Evolutionary conservation across 2,329 filamentous ascomycete genomes (phyloP).

Genomic region (Trichoderma polysporum): DNA sequence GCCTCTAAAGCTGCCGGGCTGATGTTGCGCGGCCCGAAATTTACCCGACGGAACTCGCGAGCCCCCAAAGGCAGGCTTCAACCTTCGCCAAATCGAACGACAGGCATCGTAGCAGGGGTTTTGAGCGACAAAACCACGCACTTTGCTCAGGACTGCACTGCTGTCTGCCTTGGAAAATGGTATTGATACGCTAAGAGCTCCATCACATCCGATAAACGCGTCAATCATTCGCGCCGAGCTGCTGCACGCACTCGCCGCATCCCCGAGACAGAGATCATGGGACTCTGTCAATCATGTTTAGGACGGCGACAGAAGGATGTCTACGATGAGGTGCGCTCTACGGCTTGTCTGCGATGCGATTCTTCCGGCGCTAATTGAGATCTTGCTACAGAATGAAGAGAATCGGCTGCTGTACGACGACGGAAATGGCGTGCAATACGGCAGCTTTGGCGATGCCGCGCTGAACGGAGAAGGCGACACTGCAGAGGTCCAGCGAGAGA

Average conservation of each 20-base stretch:
- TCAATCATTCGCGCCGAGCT: slow-evolving; percentile 21
- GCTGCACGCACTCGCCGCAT: slow-evolving; percentile 26
- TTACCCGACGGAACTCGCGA: slow-evolving; percentile 17
- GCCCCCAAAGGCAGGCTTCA: not conserved
- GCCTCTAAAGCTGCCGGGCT: not conserved
- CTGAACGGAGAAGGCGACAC: slow-evolving; percentile 57
- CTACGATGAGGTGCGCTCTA: slow-evolving; percentile 53
- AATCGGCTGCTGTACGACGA: slow-evolving; percentile 62
- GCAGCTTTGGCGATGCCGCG: slow-evolving; percentile 60
- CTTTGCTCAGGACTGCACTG: not conserved
- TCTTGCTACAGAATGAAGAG: slow-evolving; percentile 51
- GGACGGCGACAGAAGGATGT: slow-evolving; percentile 51
- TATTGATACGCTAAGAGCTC: not conserved
- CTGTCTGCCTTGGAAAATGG: not conserved
- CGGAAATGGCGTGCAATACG: slow-evolving; percentile 58
- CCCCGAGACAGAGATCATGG: slow-evolving; percentile 44
- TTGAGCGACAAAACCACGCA: slow-evolving; percentile 1
- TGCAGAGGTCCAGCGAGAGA: slow-evolving; percentile 62
- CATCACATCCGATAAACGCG: slow-evolving; percentile 19
- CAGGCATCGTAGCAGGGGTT: slow-evolving; percentile 7
- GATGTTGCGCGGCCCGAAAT: slow-evolving; percentile 9
- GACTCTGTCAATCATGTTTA: slow-evolving; percentile 61
- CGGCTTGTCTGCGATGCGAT: not conserved
- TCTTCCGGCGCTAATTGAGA: slow-evolving; percentile 18
- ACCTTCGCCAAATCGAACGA: not conserved